Conservation (phyloP, 2,329 filamentous ascomycete genomes). For the Fusarium transvaalense region DNA sequence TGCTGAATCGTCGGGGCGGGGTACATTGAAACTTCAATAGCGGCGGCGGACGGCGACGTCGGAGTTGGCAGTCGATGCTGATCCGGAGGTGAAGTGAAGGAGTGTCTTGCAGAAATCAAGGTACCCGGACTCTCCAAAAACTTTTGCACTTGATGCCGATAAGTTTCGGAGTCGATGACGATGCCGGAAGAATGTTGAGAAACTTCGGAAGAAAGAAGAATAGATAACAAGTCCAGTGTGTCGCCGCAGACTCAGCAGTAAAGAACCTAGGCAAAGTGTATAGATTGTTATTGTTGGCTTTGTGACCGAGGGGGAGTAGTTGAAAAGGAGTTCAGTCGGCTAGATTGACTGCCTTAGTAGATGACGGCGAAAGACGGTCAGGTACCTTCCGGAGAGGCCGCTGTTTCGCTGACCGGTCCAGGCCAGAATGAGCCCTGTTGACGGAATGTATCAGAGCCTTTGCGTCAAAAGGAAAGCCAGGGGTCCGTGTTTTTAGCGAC, state of each 20-base stretch:
- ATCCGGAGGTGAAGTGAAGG: slow-evolving; percentile 13
- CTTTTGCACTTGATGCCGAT: slow-evolving; percentile 24
- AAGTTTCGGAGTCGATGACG: slow-evolving; percentile 30
- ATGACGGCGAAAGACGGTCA: slow-evolving; percentile 41
- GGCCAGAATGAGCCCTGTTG: slow-evolving; percentile 39
- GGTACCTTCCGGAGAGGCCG: slow-evolving; percentile 41
- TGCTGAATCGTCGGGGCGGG: slow-evolving; percentile 34
- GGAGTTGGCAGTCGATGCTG: slow-evolving; percentile 25
- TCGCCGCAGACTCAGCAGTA: slow-evolving; percentile 14
- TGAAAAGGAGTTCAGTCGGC: slow-evolving; percentile 36
- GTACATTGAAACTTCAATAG: slow-evolving; percentile 40
- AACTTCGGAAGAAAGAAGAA: slow-evolving; percentile 4
- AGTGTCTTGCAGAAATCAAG: slow-evolving; percentile 23
- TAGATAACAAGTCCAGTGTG: slow-evolving; percentile 15
- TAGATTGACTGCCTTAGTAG: slow-evolving; percentile 18
- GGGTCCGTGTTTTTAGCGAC: slow-evolving; percentile 28
- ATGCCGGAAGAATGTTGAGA: slow-evolving; percentile 16
- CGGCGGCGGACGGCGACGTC: slow-evolving; percentile 29
- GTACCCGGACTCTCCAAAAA: slow-evolving; percentile 13
- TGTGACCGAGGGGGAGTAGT: slow-evolving; percentile 25
- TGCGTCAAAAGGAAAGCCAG: slow-evolving; percentile 18
- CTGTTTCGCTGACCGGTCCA: slow-evolving; percentile 38
- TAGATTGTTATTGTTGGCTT: slow-evolving; percentile 1
- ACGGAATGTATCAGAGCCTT: slow-evolving; percentile 38
- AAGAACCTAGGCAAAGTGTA: slow-evolving; percentile 5